These are phyloP conservation scores for Botrytis deweyae DNA, from an alignment of 2,329 filamentous ascomycete species.

Conservation along the genomic window DNA sequence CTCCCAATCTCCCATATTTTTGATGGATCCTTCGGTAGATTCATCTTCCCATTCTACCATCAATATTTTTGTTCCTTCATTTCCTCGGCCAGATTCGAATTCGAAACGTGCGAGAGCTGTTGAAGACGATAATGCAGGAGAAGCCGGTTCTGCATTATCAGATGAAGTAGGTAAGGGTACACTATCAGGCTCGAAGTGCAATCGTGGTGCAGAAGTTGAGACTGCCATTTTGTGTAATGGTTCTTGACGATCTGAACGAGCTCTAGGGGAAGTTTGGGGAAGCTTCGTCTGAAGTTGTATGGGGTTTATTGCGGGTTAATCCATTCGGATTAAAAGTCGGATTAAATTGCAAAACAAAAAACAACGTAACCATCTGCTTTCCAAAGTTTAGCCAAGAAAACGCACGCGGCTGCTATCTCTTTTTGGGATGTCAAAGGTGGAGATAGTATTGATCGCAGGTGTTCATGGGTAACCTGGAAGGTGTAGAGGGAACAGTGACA, in stretches of 20 bases:
- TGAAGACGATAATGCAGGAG: slow-evolving; percentile 48
- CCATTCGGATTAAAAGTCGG: background rate
- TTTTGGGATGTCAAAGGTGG: slow-evolving; percentile 10
- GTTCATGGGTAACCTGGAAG: background rate
- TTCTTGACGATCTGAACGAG: background rate
- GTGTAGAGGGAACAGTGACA: background rate
- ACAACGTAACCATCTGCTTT: background rate
- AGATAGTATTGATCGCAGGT: background rate
- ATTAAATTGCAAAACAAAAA: background rate
- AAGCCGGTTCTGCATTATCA: slow-evolving; percentile 34
- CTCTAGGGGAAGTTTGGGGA: background rate
- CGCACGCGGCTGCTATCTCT: background rate
- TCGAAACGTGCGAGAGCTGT: slow-evolving; percentile 81
- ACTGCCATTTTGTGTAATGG: slow-evolving; percentile 30
- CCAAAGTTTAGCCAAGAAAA: slow-evolving; percentile 2
- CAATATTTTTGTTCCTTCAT: slow-evolving; percentile 84
- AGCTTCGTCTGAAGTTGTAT: background rate
- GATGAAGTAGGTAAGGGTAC: slow-evolving; percentile 31
- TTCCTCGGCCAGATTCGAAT: slow-evolving; percentile 73
- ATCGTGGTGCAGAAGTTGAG: slow-evolving; percentile 30
- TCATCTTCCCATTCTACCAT: slow-evolving; percentile 87
- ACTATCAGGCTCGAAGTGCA: slow-evolving; percentile 33
- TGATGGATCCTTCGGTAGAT: slow-evolving; percentile 50
- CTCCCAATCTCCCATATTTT: slow-evolving; percentile 59
- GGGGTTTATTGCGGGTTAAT: background rate